These are phyloP conservation scores for Bifiguratus adelaidae DNA, from an alignment of 192 early-diverging fungal genomes.

Conservation along the genomic window DNA sequence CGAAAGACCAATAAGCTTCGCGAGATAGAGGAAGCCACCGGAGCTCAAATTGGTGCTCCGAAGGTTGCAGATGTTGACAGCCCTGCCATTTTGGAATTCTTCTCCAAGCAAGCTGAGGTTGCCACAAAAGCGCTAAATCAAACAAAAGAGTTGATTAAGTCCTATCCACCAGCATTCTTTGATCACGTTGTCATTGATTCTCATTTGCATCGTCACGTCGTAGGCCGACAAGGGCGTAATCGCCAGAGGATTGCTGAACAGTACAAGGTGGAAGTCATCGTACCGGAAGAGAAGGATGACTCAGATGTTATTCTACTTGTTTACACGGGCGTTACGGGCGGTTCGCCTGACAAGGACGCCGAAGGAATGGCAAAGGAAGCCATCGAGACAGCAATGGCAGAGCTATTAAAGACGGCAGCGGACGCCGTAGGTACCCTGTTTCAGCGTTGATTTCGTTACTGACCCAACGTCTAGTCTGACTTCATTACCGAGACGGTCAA, in stretches of 20 bases:
- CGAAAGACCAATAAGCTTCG: conserved; percentile 57
- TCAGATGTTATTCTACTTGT: conserved; percentile 72
- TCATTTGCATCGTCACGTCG: conserved; percentile 60
- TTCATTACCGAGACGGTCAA: conserved; percentile 42
- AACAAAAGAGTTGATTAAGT: conserved; percentile 34
- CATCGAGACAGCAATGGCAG: conserved; percentile 46
- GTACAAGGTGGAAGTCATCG: conserved; percentile 65
- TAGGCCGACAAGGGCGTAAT: conserved; percentile 49
- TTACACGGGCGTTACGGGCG: conserved; percentile 46
- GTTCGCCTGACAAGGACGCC: conserved; percentile 16
- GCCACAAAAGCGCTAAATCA: conserved; percentile 54
- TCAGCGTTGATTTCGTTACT: too few relatives aligned
- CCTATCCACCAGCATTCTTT: conserved; percentile 40
- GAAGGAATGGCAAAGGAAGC: conserved; percentile 32
- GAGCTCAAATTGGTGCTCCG: conserved; percentile 47
- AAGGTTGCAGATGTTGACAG: conserved; percentile 28
- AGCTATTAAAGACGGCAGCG: conserved; percentile 52
- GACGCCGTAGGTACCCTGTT: conserved; percentile 23
- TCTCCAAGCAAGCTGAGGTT: conserved; percentile 50
- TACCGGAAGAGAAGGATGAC: conserved; percentile 57
- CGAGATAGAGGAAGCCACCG: conserved; percentile 66
- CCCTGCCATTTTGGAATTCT: conserved; percentile 61
- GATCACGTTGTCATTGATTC: conserved; percentile 64
- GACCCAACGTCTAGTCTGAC: conserved; percentile 27
- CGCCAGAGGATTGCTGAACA: conserved; percentile 51